These are phyloP conservation scores for Kalanchoe fedtschenkoi DNA, from an alignment of 164 flowering plant genomes.

Conservation along the genomic window DNA sequence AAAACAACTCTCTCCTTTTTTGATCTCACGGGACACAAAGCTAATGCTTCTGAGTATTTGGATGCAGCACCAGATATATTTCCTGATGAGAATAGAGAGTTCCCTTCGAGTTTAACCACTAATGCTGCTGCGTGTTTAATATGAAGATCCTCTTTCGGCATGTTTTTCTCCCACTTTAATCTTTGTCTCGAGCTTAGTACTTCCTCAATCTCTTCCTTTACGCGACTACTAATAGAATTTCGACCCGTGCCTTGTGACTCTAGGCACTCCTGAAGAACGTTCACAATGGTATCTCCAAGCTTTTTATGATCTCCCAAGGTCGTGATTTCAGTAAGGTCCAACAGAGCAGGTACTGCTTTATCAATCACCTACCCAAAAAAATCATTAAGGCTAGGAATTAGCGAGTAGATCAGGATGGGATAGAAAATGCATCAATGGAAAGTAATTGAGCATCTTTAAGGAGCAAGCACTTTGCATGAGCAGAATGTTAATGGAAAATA, in stretches of 20 bases:
- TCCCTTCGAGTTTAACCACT: slow-evolving; percentile 97
- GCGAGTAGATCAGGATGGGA: too few species aligned
- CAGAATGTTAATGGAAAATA: too few species aligned
- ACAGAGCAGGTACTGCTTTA: slow-evolving; percentile 70
- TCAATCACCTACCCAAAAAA: slow-evolving; percentile 65
- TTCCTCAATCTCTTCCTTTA: slow-evolving; percentile 69
- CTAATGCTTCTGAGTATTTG: slow-evolving; percentile 86
- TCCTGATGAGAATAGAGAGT: slow-evolving; percentile 91
- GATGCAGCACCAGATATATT: slow-evolving; percentile 89
- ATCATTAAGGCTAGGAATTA: slow-evolving; percentile 4
- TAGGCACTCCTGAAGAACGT: slow-evolving; percentile 69
- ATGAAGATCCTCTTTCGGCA: slow-evolving; percentile 97
- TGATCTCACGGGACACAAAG: slow-evolving; percentile 80
- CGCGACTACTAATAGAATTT: slow-evolving; percentile 34
- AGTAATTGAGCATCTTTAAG: too few species aligned
- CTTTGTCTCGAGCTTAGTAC: slow-evolving; percentile 57
- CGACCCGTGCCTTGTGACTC: slow-evolving; percentile 62
- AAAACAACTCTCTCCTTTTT: slow-evolving; percentile 87
- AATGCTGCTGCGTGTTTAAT: slow-evolving; percentile 94
- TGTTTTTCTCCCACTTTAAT: slow-evolving; percentile 80
- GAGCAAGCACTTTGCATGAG: too few species aligned
- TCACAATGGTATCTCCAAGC: slow-evolving; percentile 80
- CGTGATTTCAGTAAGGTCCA: slow-evolving; percentile 80
- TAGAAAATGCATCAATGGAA: too few species aligned
- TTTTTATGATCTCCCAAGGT: slow-evolving; percentile 85